Base-by-base conservation (phyloP, 352 stramenopile genomes). In the Globisporangium parvum region DNA sequence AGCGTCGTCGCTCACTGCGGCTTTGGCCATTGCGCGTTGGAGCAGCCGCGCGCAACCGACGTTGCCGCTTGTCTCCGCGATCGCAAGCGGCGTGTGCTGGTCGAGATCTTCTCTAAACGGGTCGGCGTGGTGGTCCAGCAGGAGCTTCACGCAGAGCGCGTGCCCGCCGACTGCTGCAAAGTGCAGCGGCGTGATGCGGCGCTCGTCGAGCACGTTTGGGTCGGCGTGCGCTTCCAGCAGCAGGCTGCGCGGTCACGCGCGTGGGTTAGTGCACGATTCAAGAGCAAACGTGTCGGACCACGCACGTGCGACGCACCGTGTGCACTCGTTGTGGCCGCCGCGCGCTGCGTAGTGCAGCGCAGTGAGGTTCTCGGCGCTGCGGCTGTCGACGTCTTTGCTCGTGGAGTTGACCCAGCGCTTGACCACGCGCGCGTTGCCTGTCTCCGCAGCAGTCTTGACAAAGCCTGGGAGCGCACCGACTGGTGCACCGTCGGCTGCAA, bases 331-430 rank as follows among this genome's bases (percentile, higher is more conserved):
- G 65, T 93, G 82, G 41, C 82, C 82, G 49, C 80, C 75, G 12
- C 82, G 77, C 18, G 83, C 69, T 3, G 78, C 70, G 53, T 93
- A 93, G 33, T 93, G 82, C 45, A 93, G 61, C 40, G 80, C 82
- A n/a, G 78, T 88, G 55, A 89, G 68, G 65, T 93, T 93, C 64
- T 93, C 82, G 2, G 47, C 31, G 62, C 82, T 93, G 26, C 78
- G 73, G 17, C 70, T 73, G 57, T 93, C 77, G 15, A 93, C 54
- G 56, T 91, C 78, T 33, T 66, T 58, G 59, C 76, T 69, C 1
- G 79, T 84, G 15, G 82, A 89, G 56, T 85, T 72, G 21, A 89
- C 75, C 82, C 82, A 93, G 55, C 82, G 82, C 73, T 91, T 90
- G 53, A 93, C 50, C 14, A 93, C 80, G 47, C 82, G 82, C 28